Percentiles rank a stretch among this genome's conserved stretches.
phyloP scores from a whole-genome alignment of 345 rosid genomes.

The Isatis tinctoria region DNA sequence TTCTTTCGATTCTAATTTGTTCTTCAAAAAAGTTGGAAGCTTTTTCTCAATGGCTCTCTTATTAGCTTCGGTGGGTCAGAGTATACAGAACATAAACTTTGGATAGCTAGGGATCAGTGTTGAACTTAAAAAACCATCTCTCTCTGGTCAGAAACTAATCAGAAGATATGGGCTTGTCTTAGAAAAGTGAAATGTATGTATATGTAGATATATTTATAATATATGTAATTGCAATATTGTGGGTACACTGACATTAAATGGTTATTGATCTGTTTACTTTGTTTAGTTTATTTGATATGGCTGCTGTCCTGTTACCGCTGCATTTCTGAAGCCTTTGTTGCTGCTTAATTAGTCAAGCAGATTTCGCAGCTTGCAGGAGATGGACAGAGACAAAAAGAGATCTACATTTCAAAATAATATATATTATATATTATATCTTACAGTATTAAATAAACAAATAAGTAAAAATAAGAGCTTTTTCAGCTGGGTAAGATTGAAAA shows the following conservation, averaged over 20 bases:
- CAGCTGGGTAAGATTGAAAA: conserved; percentile 19
- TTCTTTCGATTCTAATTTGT: not conserved
- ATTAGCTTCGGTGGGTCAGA: conserved; percentile 13
- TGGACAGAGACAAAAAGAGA: conserved; percentile 20
- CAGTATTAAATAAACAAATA: not conserved
- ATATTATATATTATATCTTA: not conserved
- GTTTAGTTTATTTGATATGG: conserved; percentile 26
- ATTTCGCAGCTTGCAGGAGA: conserved; percentile 30
- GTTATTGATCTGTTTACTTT: conserved; percentile 11
- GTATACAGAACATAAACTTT: conserved; percentile 11
- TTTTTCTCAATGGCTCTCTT: conserved; percentile 5
- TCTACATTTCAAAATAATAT: not conserved
- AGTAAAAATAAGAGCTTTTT: not conserved
- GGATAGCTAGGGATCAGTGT: conserved; percentile 29
- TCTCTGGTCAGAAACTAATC: conserved; percentile 23
- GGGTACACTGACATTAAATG: conserved; percentile 8
- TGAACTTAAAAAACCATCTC: conserved; percentile 20
- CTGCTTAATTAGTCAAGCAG: conserved; percentile 30
- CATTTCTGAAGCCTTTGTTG: conserved; percentile 25
- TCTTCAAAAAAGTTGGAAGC: not conserved
- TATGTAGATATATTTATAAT: not conserved
- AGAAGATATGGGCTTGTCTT: conserved; percentile 26
- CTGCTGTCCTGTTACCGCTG: conserved; percentile 28
- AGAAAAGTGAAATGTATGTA: conserved; percentile 16
- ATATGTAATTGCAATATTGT: conserved; percentile 4